These are phyloP conservation scores for Geotrichum siamense DNA, from an alignment of 1,139 yeast genomes.

Conservation along the genomic window DNA sequence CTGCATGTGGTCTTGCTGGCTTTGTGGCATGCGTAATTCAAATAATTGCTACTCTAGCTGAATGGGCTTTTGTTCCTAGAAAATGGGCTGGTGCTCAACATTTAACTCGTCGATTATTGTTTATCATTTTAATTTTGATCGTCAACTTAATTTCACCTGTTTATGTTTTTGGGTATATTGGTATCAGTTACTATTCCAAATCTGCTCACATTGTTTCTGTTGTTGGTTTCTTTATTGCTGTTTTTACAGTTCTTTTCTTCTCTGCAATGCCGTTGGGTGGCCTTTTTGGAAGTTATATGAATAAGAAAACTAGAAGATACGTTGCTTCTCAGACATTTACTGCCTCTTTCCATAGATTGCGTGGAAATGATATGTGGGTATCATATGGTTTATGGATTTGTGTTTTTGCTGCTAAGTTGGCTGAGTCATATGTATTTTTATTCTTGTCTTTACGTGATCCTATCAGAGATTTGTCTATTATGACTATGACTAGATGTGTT, in stretches of 20 bases:
- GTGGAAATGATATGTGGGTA: slow-evolving; percentile 93
- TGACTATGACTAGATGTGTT: slow-evolving; percentile 58
- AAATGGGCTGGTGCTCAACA: slow-evolving; percentile 99
- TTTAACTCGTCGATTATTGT: slow-evolving; percentile 76
- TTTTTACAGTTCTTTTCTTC: slow-evolving; percentile 76
- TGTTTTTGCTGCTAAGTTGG: slow-evolving; percentile 80
- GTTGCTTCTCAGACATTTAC: slow-evolving; percentile 95
- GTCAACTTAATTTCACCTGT: slow-evolving; percentile 80
- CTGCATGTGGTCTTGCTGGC: slow-evolving; percentile 90
- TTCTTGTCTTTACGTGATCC: slow-evolving; percentile 91
- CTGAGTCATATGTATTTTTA: slow-evolving; percentile 91
- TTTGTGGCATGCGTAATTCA: slow-evolving; percentile 74
- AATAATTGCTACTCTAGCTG: slow-evolving; percentile 79
- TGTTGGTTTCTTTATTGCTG: slow-evolving; percentile 83
- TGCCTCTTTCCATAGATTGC: slow-evolving; percentile 73
- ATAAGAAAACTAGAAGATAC: slow-evolving; percentile 75
- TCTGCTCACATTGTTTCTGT: slow-evolving; percentile 78
- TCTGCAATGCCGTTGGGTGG: slow-evolving; percentile 98
- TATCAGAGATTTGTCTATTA: slow-evolving; percentile 61
- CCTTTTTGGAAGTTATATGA: slow-evolving; percentile 74
- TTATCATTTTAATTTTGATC: slow-evolving; percentile 57
- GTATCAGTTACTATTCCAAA: slow-evolving; percentile 55
- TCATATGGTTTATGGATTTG: slow-evolving; percentile 85
- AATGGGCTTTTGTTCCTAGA: slow-evolving; percentile 96
- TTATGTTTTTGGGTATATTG: slow-evolving; percentile 71